phyloP scores from a whole-genome alignment of 2,329 filamentous ascomycete species.

The Magnaporthiopsis rhizophila region DNA sequence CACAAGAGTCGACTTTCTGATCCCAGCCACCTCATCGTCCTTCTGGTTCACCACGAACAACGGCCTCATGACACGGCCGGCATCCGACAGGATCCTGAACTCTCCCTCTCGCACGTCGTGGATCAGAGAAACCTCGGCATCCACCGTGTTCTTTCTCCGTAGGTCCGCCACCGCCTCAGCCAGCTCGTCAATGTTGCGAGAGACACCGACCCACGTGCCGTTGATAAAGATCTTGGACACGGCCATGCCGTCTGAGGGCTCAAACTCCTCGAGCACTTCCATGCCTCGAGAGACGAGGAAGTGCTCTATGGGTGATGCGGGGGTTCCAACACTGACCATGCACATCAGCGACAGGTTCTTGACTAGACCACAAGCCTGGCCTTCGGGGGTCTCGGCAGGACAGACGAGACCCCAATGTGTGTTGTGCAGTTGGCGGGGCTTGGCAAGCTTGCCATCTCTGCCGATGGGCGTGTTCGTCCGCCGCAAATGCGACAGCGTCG shows the following conservation, averaged over 20 bases:
- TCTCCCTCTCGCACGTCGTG: slow-evolving; percentile 95
- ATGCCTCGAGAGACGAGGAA: slow-evolving; percentile 96
- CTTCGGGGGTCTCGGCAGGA: slow-evolving; percentile 94
- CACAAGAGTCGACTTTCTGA: slow-evolving; percentile 61
- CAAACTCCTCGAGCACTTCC: slow-evolving; percentile 94
- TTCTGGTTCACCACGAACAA: slow-evolving; percentile 92
- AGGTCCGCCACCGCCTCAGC: slow-evolving; percentile 72
- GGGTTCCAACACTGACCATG: slow-evolving; percentile 91
- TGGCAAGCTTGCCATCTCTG: slow-evolving; percentile 95
- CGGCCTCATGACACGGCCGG: slow-evolving; percentile 87
- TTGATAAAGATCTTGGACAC: slow-evolving; percentile 98
- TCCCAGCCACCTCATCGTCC: slow-evolving; percentile 56
- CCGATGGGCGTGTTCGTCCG: slow-evolving; percentile 97
- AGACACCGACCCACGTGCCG: slow-evolving; percentile 94
- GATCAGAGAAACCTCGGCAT: slow-evolving; percentile 88
- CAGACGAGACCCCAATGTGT: slow-evolving; percentile 98
- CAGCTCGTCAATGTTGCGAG: slow-evolving; percentile 79
- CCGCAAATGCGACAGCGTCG: slow-evolving; percentile 90
- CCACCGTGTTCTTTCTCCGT: slow-evolving; percentile 73
- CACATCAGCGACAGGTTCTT: slow-evolving; percentile 98
- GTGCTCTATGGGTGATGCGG: slow-evolving; percentile 80
- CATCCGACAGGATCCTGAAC: slow-evolving; percentile 98
- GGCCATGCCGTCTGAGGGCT: slow-evolving; percentile 74
- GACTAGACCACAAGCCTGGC: slow-evolving; percentile 94
- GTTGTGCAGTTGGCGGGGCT: slow-evolving; percentile 95